A percentile compares a stretch with the other conserved stretches of the same genome.
Conservation (phyloP, 306 rosid species). For the Luffa aegyptiaca region DNA sequence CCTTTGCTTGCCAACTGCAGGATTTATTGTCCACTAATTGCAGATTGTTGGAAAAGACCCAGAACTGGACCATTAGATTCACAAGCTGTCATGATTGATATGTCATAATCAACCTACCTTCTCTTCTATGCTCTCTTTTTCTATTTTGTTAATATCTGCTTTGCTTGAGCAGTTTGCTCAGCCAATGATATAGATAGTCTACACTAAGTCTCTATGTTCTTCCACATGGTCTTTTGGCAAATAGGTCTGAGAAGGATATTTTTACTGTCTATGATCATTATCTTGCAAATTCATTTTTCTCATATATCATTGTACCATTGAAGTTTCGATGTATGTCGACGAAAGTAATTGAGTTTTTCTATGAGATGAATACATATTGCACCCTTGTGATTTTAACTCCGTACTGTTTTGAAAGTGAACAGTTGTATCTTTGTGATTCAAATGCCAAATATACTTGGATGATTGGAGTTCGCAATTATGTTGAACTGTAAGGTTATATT, state of each 20-base stretch:
- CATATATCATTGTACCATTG: background rate
- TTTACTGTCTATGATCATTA: background rate
- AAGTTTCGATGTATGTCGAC: background rate
- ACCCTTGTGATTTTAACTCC: background rate
- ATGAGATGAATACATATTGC: background rate
- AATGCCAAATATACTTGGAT: background rate
- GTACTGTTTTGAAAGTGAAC: background rate
- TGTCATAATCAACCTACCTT: slow-evolving; percentile 4
- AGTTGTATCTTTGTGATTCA: background rate
- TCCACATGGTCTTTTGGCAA: background rate
- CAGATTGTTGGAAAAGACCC: background rate
- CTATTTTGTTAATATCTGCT: background rate
- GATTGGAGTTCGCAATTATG: background rate
- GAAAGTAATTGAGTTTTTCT: background rate
- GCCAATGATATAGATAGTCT: background rate
- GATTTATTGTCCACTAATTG: slow-evolving; percentile 8
- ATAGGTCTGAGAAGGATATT: background rate
- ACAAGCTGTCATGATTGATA: background rate
- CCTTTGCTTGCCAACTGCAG: slow-evolving; percentile 1
- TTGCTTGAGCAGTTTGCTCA: background rate
- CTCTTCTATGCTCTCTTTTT: background rate
- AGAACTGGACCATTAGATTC: slow-evolving; percentile 9
- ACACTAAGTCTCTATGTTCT: background rate
- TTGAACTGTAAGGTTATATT: background rate
- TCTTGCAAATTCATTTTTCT: background rate